These are phyloP conservation scores for Pestalotiopsis sp. DNA, from an alignment of 2,329 filamentous ascomycete genomes.

Conservation along the genomic window DNA sequence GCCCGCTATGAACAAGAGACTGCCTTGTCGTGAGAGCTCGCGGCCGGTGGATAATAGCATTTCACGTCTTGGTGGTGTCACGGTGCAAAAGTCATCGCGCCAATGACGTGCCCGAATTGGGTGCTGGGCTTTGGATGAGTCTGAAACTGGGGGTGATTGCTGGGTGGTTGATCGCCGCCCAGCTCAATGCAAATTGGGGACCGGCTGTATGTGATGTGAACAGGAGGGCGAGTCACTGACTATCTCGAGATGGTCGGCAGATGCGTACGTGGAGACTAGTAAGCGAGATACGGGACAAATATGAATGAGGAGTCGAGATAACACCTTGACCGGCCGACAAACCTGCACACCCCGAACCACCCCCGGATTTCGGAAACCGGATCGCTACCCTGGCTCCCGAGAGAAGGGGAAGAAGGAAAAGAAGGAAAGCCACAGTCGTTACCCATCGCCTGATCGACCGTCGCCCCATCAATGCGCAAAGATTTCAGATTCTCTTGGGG, in stretches of 20 bases:
- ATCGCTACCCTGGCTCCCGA: background rate
- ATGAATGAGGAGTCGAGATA: background rate
- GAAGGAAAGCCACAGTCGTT: background rate
- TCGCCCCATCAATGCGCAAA: background rate
- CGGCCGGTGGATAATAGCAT: background rate
- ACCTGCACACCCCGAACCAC: background rate
- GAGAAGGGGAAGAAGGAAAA: background rate
- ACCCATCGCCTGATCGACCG: background rate
- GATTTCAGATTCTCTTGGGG: background rate
- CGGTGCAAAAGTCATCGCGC: background rate
- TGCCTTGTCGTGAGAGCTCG: background rate
- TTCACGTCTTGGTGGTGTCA: background rate
- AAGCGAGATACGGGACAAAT: background rate
- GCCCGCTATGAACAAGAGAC: constrained; percentile 5
- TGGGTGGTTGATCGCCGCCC: constrained; percentile 6
- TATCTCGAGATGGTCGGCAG: background rate
- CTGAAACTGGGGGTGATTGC: background rate
- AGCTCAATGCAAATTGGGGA: background rate
- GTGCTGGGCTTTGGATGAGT: background rate
- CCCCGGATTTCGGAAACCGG: constrained; percentile 3
- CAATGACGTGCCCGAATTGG: background rate
- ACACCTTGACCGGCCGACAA: background rate
- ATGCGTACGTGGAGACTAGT: background rate
- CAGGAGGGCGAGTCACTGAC: background rate
- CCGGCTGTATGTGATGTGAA: background rate